Evolutionary conservation across 257 asterid genomes (phyloP).

Genomic region (Primulina tabacum): DNA sequence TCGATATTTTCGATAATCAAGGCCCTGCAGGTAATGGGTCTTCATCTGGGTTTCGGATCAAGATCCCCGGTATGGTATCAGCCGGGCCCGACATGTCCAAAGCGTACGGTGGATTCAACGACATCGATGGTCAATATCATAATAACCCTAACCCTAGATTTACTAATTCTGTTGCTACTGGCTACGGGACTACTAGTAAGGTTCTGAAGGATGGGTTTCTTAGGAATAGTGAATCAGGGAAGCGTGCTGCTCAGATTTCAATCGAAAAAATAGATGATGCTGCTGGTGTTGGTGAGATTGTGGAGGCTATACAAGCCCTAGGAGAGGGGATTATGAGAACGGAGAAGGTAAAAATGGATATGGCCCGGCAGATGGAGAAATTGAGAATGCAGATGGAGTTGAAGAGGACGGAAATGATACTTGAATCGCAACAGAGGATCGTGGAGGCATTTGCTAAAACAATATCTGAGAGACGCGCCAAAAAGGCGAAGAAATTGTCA

Average conservation of each 20-base stretch:
- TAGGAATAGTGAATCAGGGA: constrained; percentile 39
- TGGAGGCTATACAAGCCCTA: constrained; percentile 56
- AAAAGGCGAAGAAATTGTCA: constrained; percentile 54
- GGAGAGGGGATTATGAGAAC: constrained; percentile 88
- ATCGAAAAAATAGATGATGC: constrained; percentile 28
- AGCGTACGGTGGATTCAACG: constrained; percentile 42
- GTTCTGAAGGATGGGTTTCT: constrained; percentile 37
- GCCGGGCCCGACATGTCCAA: constrained; percentile 29
- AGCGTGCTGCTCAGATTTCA: constrained; percentile 34
- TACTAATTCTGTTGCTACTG: constrained; percentile 24
- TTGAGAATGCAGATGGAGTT: constrained; percentile 96
- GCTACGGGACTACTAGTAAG: constrained; percentile 44
- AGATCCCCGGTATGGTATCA: constrained; percentile 57
- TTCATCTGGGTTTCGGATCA: constrained; percentile 63
- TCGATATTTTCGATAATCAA: constrained; percentile 20
- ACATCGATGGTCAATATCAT: constrained; percentile 36
- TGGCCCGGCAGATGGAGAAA: constrained; percentile 74
- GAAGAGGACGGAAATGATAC: constrained; percentile 93
- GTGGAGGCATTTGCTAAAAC: constrained; percentile 73
- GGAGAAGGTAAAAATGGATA: constrained; percentile 95
- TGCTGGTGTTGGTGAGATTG: constrained; percentile 53
- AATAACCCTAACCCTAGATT: constrained; percentile 39
- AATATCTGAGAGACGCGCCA: constrained; percentile 44
- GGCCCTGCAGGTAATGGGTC: constrained; percentile 48
- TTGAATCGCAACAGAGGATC: constrained; percentile 80